Evolutionary conservation across 306 rosid genomes (phyloP).

Genomic region (Cucurbita moschata): DNA sequence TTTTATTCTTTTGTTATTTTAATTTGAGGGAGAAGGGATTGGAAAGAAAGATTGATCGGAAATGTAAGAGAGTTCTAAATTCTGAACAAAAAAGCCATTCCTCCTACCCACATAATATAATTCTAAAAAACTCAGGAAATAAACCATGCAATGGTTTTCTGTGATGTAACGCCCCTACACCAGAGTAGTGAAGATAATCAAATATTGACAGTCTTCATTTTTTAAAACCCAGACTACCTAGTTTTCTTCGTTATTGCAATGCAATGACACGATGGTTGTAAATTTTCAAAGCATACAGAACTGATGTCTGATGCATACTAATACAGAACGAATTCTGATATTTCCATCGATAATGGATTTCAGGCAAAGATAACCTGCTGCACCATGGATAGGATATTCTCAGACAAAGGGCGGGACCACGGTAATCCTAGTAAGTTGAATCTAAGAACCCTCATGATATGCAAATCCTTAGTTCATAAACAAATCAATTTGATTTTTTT

Average conservation of each 20-base stretch:
- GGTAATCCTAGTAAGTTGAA: no score
- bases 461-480: no score
- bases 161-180: no score
- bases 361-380: constrained; percentile 90
- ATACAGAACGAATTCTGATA: not conserved
- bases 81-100: not conserved
- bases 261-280: no score
- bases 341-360: constrained; percentile 9
- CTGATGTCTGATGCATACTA: not conserved
- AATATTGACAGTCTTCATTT: no score
- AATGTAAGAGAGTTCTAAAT: not conserved
- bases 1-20: not conserved
- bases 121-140: no score
- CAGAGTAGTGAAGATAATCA: no score
- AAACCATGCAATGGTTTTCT: no score
- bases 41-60: not conserved
- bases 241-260: no score
- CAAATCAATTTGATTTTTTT: no score
- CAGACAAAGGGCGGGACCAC: constrained; percentile 19
- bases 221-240: no score
- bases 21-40: not conserved
- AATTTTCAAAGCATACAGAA: not conserved
- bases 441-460: no score
- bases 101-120: not conserved
- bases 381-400: constrained; percentile 75